Evolutionary conservation across 2,329 filamentous ascomycete genomes (phyloP).

Genomic region (Sarocladiaceae sp.): DNA sequence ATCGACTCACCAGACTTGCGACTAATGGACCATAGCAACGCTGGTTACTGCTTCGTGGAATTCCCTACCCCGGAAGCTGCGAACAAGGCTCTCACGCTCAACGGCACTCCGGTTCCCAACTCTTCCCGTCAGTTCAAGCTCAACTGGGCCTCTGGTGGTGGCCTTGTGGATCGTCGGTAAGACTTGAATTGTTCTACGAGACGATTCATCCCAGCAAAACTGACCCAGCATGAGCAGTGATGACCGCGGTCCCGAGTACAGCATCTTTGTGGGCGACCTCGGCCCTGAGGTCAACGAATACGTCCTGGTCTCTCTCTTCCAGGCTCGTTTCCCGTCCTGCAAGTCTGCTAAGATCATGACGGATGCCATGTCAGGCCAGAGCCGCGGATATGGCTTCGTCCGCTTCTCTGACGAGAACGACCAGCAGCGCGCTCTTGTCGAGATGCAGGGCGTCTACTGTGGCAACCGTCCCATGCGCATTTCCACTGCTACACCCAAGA

Average conservation of each 20-base stretch:
- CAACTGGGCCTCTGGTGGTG: slow-evolving; percentile 97
- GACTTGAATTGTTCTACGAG: slow-evolving; percentile 19
- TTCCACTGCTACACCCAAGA: slow-evolving; percentile 96
- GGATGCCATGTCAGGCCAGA: slow-evolving; percentile 95
- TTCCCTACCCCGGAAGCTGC: slow-evolving; percentile 79
- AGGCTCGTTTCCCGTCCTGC: slow-evolving; percentile 92
- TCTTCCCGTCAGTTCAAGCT: slow-evolving; percentile 94
- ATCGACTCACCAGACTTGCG: background rate
- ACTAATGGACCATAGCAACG: slow-evolving; percentile 57
- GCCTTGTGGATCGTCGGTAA: slow-evolving; percentile 86
- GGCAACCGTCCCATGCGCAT: slow-evolving; percentile 98
- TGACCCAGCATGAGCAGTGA: slow-evolving; percentile 51
- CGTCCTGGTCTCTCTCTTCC: slow-evolving; percentile 93
- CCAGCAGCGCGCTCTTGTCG: slow-evolving; percentile 88
- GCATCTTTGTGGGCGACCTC: slow-evolving; percentile 96
- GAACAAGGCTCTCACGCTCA: slow-evolving; percentile 82
- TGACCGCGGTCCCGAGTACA: slow-evolving; percentile 92
- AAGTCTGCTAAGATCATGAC: slow-evolving; percentile 99
- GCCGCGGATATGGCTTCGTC: slow-evolving; percentile 95
- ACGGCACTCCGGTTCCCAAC: slow-evolving; percentile 86
- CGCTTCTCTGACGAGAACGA: slow-evolving; percentile 94
- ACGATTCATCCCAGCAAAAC: background rate
- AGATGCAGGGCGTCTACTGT: slow-evolving; percentile 99
- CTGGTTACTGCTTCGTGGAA: slow-evolving; percentile 98
- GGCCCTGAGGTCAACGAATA: slow-evolving; percentile 99